A percentile compares a stretch with the other conserved stretches of the same genome.
Evolutionary conservation across 352 stramenopile species (phyloP).

Genomic region (Globisporangium abappressorium): DNA sequence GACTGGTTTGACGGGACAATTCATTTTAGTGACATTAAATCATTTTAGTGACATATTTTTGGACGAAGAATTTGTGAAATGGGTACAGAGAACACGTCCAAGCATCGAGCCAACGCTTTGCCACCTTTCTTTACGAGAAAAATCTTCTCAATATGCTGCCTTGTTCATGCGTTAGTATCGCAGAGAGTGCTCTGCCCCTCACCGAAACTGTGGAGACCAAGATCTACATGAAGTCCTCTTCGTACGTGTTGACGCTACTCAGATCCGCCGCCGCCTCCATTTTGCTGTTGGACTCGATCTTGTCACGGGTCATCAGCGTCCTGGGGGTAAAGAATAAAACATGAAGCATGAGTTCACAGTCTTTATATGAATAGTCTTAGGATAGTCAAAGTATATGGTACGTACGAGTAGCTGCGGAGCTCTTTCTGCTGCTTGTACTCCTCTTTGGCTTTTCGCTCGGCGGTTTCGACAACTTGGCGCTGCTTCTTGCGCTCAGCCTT

Average conservation of each 20-base stretch:
- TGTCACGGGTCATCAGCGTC: constrained; percentile 60
- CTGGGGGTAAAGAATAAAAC: constrained; percentile 17
- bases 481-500: constrained; percentile 73
- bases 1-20: constrained; percentile 1
- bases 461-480: constrained; percentile 45
- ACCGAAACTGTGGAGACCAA: not conserved
- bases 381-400: not conserved
- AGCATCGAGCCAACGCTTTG: not conserved
- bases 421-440: constrained; percentile 75
- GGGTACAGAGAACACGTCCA: not conserved
- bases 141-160: not conserved
- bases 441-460: constrained; percentile 50
- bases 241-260: constrained; percentile 49
- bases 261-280: constrained; percentile 12
- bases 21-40: not conserved
- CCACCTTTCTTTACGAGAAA: not conserved
- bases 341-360: not conserved
- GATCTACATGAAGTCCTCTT: constrained; percentile 77
- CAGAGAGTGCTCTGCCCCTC: not conserved
- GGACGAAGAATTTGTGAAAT: not conserved
- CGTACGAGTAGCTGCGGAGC: constrained; percentile 71
- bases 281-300: constrained; percentile 48
- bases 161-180: not conserved
- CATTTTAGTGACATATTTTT: not conserved
- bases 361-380: not conserved